Percentiles rank a stretch among this genome's conserved stretches.
Conservation (phyloP, 73 alveolate species). For the Paramecium biaurelia region DNA sequence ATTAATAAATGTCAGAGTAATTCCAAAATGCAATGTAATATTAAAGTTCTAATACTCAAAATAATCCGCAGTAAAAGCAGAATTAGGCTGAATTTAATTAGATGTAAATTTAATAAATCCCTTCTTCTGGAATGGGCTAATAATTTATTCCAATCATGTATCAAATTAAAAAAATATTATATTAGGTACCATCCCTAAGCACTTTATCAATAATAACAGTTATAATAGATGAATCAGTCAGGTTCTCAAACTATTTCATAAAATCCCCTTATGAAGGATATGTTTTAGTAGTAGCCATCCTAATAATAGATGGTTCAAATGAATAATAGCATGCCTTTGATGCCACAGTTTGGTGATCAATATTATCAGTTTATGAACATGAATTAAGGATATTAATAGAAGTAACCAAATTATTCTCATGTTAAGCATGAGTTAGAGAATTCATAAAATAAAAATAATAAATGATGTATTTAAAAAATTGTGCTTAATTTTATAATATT, state of each 20-base stretch:
- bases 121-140: neutral
- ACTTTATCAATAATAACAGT: neutral
- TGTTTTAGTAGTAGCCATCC: neutral
- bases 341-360: neutral
- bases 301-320: neutral
- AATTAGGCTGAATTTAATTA: neutral
- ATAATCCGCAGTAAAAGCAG: neutral
- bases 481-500: neutral
- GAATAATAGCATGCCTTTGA: neutral
- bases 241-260: neutral
- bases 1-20: neutral
- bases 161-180: neutral
- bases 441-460: neutral
- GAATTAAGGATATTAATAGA: neutral
- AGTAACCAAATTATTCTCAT: neutral
- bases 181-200: neutral
- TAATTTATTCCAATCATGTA: neutral
- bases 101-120: neutral
- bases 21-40: neutral
- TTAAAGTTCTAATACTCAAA: neutral
- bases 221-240: neutral
- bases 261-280: neutral
- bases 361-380: neutral
- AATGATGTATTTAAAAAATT: neutral
- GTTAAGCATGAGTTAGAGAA: neutral